A percentile compares a stretch with the other conserved stretches of the same genome.
Evolutionary conservation across 2,329 filamentous ascomycete species (phyloP).

Genomic region (Fusarium kyushuense): DNA sequence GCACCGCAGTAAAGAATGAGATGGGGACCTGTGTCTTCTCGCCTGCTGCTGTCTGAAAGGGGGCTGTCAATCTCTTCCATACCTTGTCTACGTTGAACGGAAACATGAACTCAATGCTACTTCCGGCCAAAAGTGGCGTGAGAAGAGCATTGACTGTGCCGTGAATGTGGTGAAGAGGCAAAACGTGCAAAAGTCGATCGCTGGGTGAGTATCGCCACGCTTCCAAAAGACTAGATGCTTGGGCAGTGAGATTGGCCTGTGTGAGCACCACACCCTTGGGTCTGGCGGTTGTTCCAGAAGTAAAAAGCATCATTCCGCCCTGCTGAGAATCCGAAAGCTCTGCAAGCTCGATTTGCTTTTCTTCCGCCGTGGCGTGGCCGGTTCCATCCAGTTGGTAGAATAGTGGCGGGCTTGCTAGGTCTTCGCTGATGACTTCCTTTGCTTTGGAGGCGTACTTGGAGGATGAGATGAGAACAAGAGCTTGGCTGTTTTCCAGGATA

Average conservation of each 20-base stretch:
- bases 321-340: slow-evolving; percentile 61
- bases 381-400: slow-evolving; percentile 78
- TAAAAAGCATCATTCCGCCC: slow-evolving; percentile 97
- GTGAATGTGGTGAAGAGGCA: slow-evolving; percentile 97
- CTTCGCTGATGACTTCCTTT: slow-evolving; percentile 75
- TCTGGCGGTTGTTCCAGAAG: slow-evolving; percentile 92
- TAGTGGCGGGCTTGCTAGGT: slow-evolving; percentile 70
- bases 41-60: slow-evolving; percentile 68
- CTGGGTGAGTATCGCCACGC: slow-evolving; percentile 86
- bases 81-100: slow-evolving; percentile 89
- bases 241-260: slow-evolving; percentile 82
- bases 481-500: slow-evolving; percentile 87
- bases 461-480: slow-evolving; percentile 82
- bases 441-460: slow-evolving; percentile 81
- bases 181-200: slow-evolving; percentile 88
- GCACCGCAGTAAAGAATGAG: slow-evolving; percentile 95
- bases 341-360: slow-evolving; percentile 66
- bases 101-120: slow-evolving; percentile 91
- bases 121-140: slow-evolving; percentile 87
- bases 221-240: slow-evolving; percentile 80
- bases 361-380: slow-evolving; percentile 60
- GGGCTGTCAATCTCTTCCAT: slow-evolving; percentile 85
- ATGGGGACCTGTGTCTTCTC: slow-evolving; percentile 56
- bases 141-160: slow-evolving; percentile 93
- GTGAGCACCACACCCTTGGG: slow-evolving; percentile 96